Base-by-base conservation (phyloP, 768 basidiomycete genomes). In the Cantharellus cinnabarinus region DNA sequence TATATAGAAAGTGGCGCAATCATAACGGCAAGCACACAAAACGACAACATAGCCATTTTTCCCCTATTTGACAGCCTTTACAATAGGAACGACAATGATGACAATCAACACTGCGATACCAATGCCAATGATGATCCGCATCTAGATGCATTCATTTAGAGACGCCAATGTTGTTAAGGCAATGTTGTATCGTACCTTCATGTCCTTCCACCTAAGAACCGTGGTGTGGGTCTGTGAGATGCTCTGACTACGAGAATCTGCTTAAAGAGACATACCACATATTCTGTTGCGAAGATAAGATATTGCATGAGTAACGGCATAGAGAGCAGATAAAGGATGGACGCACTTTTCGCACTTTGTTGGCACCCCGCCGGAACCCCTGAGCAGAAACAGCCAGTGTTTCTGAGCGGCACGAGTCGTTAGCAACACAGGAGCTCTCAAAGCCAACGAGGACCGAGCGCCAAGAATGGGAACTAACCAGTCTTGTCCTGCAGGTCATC, bases 401-500 rank as follows among this genome's bases (percentile, higher is more conserved):
- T 72, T 99, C 95, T 95, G 65, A 10, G 38, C 10, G 38, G 35
- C 10, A 54, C 14, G 38, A 54, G 10, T 7, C 52, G 35, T 54
- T 37, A 54, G 52, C 7, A 54, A 7, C 52, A 7, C 29, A 54
- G 7, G 10, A 10, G 14, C 1, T 10, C 14, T 54, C 10, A 37
- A 54, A 37, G 14, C 35, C 52, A 10, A 7, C 10, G 10, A 37
- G 52, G 7, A 7, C 52, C 7, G 7, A 10, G 52, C 10, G 10
- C 52, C 7, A 10, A 10, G 52, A 37, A 37, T 54, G 10, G 44
- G 44, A 48, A 76, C 84, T 65, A 64, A 94, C 94, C 93, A 57
- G 95, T 99, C 79, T 98, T 98, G 72, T 95, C 94, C 71, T 97
- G 94, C 63, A 98, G 72, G 55, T 85, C 83, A 68, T 98, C 91